A percentile compares a stretch with the other conserved stretches of the same genome.
Evolutionary conservation across 371 early-diverging fungal genomes (phyloP).

Genomic region (Capniomyces stellatus): DNA sequence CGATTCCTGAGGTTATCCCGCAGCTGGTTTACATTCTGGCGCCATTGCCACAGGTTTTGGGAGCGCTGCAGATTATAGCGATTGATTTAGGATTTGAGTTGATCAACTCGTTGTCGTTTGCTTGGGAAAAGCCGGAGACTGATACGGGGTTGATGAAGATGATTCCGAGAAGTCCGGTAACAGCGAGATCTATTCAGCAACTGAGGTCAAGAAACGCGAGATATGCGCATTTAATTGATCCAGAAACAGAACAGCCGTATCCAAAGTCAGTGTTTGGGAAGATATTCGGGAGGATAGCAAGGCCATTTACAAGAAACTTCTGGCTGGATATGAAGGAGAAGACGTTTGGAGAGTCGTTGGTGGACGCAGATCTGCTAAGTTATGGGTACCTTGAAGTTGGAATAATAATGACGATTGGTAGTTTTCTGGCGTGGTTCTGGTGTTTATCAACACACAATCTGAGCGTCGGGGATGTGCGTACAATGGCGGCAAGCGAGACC

Average conservation of each 20-base stretch:
- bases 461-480: conserved; percentile 32
- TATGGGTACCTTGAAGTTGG: conserved; percentile 83
- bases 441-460: conserved; percentile 33
- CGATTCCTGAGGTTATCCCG: conserved; percentile 64
- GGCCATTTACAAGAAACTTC: conserved; percentile 31
- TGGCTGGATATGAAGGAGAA: conserved; percentile 44
- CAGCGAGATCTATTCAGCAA: conserved; percentile 42
- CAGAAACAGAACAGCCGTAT: conserved; percentile 29
- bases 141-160: conserved; percentile 62
- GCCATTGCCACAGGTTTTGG: conserved; percentile 71
- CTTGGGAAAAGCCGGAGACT: conserved; percentile 83
- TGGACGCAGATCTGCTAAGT: conserved; percentile 62
- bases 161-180: conserved; percentile 79
- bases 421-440: conserved; percentile 53
- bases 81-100: conserved; percentile 90
- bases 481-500: conserved; percentile 30
- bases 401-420: conserved; percentile 56
- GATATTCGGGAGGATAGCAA: conserved; percentile 19
- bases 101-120: conserved; percentile 66
- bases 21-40: conserved; percentile 67
- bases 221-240: conserved; percentile 27
- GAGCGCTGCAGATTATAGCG: conserved; percentile 67
- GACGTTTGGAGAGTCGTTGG: conserved; percentile 63
- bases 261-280: conserved; percentile 13
- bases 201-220: conserved; percentile 34